phyloP scores from a whole-genome alignment of 306 rosid species.

The Ormosia emarginata region DNA sequence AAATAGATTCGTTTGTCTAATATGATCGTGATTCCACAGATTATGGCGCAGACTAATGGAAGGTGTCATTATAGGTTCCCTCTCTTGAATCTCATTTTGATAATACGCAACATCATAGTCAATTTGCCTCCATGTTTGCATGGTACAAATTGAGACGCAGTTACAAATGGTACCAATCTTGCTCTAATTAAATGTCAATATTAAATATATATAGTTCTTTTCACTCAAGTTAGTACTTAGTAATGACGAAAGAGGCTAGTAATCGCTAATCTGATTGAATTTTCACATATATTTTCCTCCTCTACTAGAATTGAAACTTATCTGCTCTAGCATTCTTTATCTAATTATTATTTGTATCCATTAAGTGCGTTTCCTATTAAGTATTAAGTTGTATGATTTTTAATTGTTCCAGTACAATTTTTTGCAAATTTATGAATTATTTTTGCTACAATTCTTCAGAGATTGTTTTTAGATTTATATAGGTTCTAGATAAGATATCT shows the following conservation, averaged over 20 bases:
- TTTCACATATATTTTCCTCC: neutral
- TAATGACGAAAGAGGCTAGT: neutral
- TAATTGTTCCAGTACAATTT: neutral
- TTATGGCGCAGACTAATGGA: neutral
- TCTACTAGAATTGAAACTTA: neutral
- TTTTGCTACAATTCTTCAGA: neutral
- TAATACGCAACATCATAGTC: neutral
- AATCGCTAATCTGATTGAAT: neutral
- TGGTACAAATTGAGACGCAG: neutral
- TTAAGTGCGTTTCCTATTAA: neutral
- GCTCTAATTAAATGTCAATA: neutral
- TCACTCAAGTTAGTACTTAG: neutral
- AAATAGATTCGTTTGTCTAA: neutral
- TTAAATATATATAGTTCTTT: neutral
- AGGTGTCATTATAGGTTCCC: neutral
- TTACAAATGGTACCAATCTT: neutral
- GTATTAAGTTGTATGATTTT: neutral
- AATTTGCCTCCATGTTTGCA: neutral
- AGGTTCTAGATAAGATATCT: neutral
- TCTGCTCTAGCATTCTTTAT: neutral
- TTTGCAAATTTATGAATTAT: neutral
- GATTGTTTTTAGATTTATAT: neutral
- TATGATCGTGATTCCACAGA: neutral
- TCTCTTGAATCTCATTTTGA: neutral
- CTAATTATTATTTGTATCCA: neutral